Conservation (phyloP, 208 protist species). For the Phytomonas sp. region DNA sequence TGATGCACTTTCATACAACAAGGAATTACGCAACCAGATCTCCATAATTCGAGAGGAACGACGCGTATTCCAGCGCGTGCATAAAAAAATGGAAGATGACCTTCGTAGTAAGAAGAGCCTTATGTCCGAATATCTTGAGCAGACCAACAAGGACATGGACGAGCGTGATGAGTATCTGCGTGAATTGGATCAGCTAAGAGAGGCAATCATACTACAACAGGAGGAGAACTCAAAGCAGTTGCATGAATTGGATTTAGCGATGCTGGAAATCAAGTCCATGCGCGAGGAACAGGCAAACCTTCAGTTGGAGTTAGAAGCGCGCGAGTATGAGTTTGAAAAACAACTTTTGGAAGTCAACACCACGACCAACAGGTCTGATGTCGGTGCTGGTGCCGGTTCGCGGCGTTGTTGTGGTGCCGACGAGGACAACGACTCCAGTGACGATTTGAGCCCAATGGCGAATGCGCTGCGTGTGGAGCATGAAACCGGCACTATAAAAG, state of each 20-base stretch:
- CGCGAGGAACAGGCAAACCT: slow-evolving; percentile 76
- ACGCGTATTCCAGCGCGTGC: slow-evolving; percentile 95
- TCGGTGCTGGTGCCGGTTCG: slow-evolving; percentile 7
- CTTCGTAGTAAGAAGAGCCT: slow-evolving; percentile 86
- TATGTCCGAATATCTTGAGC: slow-evolving; percentile 94
- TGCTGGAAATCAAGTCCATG: slow-evolving; percentile 86
- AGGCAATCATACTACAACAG: slow-evolving; percentile 68
- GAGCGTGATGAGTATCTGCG: slow-evolving; percentile 86
- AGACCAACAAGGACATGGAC: slow-evolving; percentile 93
- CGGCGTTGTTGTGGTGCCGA: slow-evolving; percentile 3
- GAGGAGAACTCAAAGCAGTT: slow-evolving; percentile 71
- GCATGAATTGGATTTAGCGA: slow-evolving; percentile 62
- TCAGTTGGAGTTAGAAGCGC: slow-evolving; percentile 77
- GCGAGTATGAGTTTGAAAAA: slow-evolving; percentile 71
- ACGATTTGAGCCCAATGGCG: slow-evolving; percentile 21
- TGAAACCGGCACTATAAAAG: slow-evolving; percentile 50
- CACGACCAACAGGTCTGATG: slow-evolving; percentile 5
- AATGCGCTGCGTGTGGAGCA: slow-evolving; percentile 34
- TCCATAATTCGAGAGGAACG: slow-evolving; percentile 94
- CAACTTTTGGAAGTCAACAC: slow-evolving; percentile 24
- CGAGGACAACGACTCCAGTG: slow-evolving; percentile 17
- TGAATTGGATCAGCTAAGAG: slow-evolving; percentile 77
- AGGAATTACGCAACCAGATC: slow-evolving; percentile 92
- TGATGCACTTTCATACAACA: slow-evolving; percentile 92
- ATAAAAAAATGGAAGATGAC: slow-evolving; percentile 93